Evolutionary conservation across 352 stramenopile species (phyloP).

Genomic region (Halophytophthora batemanensis): DNA sequence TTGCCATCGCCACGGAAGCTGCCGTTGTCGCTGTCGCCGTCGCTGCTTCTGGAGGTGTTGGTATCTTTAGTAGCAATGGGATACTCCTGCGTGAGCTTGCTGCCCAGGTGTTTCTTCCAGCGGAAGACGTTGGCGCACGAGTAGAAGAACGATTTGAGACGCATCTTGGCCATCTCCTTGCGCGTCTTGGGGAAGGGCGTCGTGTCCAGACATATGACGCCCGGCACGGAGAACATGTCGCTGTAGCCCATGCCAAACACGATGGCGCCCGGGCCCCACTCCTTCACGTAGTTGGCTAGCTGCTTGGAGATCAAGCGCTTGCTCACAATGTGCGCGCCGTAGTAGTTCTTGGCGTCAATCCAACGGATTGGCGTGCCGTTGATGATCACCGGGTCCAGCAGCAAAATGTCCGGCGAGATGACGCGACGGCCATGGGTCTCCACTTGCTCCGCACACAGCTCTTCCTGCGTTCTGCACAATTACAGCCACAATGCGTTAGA

Average conservation of each 20-base stretch:
- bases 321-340: constrained; percentile 85
- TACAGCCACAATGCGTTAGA: constrained; percentile 1
- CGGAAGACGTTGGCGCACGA: constrained; percentile 64
- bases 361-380: constrained; percentile 83
- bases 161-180: constrained; percentile 66
- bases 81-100: constrained; percentile 74
- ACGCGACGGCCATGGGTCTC: constrained; percentile 63
- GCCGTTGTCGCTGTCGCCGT: no score
- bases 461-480: constrained; percentile 56
- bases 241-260: constrained; percentile 87
- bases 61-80: constrained; percentile 13
- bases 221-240: constrained; percentile 83
- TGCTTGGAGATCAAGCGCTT: constrained; percentile 84
- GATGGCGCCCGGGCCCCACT: constrained; percentile 81
- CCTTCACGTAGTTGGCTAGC: constrained; percentile 79
- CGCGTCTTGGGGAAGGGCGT: constrained; percentile 78
- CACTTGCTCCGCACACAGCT: constrained; percentile 66
- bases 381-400: constrained; percentile 78
- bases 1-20: no score
- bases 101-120: constrained; percentile 79
- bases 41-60: no score
- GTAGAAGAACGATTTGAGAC: constrained; percentile 73
- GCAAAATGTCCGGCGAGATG: constrained; percentile 77
- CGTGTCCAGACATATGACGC: constrained; percentile 80
- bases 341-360: constrained; percentile 89